Evolutionary conservation across 805 yeast species (phyloP), one percentile per base, ranked within the genome.

Genomic region (Sugiyamaella chiloensis): DNA sequence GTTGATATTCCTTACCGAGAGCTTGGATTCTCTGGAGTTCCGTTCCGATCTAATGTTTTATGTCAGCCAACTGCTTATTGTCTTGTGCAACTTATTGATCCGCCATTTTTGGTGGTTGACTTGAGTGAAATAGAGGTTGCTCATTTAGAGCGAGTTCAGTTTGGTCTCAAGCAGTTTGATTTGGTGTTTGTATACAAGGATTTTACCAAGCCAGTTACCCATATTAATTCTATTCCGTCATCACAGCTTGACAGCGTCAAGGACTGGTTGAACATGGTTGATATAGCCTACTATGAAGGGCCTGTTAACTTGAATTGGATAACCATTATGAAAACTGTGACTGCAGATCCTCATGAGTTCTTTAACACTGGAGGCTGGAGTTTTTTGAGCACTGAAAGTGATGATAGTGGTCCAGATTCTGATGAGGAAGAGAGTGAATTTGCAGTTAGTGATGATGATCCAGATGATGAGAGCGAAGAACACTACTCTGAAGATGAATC

Each of bases 51-150:
- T 5, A 85, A 95, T 12, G 96, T 93, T 14, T 81, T 84, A 60
- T 84, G 96, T 75, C 86, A 91, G 81, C 99, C 99, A 43, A 90
- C 98, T 0, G 83, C 98, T 62, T 98, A 93, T 65, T 93, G 98
- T 74, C 76, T 93, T 59, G 85, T 93, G 41, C 98, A 91, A 70
- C 76, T 93, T 53, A 79, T 89, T 52, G 99, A 93, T 62, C 91
- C 96, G 4, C 99, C 99, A 43, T 93, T 90, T 63, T 71, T 90
- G 65, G 98, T 91, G 32, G 82, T 93, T 24, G 87, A 96, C 3
- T 73, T 93, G 55, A 88, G 81, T 52, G 98, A 93, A 60, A 86
- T 93, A 50, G 99, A 93, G 71, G 74, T 93, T 49, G 96, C 96
- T 9, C 96, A 91, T 67, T 73, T 93, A 60, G 99, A 93, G 75